These are phyloP conservation scores for Exophiala viscosa DNA, from an alignment of 2,329 filamentous ascomycete genomes.

Conservation along the genomic window DNA sequence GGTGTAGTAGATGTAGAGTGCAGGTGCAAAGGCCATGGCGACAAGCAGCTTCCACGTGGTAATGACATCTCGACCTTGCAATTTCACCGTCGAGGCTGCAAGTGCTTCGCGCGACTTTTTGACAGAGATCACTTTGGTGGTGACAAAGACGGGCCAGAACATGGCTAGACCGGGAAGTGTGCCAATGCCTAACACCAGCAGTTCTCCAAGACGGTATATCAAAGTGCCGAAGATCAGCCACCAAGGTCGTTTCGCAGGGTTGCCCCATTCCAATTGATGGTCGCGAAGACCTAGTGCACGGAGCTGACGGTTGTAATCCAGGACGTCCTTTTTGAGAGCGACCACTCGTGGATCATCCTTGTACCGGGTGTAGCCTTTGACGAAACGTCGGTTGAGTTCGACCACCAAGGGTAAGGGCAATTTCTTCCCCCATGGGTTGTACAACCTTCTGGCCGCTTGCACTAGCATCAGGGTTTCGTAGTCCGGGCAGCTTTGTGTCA, in stretches of 20 bases:
- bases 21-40: constrained; percentile 76
- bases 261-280: constrained; percentile 80
- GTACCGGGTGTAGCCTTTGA: constrained; percentile 87
- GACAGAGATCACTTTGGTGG: constrained; percentile 75
- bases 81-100: constrained; percentile 81
- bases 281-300: constrained; percentile 83
- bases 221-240: constrained; percentile 71
- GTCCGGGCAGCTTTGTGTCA: constrained; percentile 88
- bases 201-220: constrained; percentile 74
- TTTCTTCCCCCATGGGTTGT: constrained; percentile 92
- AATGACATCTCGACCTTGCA: constrained; percentile 84
- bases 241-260: constrained; percentile 68
- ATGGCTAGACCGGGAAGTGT: constrained; percentile 83
- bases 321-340: constrained; percentile 68
- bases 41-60: constrained; percentile 92
- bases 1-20: constrained; percentile 78
- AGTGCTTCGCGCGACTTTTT: constrained; percentile 80
- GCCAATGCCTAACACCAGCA: constrained; percentile 70
- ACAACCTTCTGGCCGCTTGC: constrained; percentile 86
- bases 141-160: constrained; percentile 83
- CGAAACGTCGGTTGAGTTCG: constrained; percentile 85
- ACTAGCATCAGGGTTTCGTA: constrained; percentile 96
- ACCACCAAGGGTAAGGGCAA: constrained; percentile 87
- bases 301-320: constrained; percentile 81
- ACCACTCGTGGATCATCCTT: constrained; percentile 85